A percentile compares a stretch with the other conserved stretches of the same genome.
Conservation (phyloP, 2,329 filamentous ascomycete genomes). For the Acrocalymma vagum region DNA sequence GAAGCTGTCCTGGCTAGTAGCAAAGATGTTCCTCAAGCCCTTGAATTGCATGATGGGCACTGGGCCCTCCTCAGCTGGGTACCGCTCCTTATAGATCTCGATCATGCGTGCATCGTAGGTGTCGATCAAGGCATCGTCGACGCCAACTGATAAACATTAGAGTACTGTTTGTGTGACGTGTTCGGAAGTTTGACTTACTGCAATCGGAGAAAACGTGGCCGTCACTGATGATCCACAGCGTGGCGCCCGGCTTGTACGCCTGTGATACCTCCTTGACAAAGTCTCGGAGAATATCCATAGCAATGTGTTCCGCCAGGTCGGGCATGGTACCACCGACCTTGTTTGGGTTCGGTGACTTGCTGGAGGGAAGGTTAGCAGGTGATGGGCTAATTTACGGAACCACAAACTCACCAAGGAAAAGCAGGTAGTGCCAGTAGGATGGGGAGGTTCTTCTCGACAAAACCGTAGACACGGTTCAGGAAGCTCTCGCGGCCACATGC, state of each 20-base stretch:
- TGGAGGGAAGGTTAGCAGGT: too few species aligned
- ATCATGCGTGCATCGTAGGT: slow-evolving; percentile 49
- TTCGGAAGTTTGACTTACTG: slow-evolving; percentile 33
- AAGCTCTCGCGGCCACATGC: slow-evolving; percentile 31
- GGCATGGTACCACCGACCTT: slow-evolving; percentile 63
- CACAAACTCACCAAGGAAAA: too few species aligned
- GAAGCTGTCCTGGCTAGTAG: slow-evolving; percentile 31
- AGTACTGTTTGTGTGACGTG: not conserved
- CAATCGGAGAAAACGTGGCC: slow-evolving; percentile 53
- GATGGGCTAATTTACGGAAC: too few species aligned
- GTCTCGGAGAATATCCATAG: slow-evolving; percentile 50
- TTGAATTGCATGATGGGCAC: slow-evolving; percentile 37
- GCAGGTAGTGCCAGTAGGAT: slow-evolving; percentile 58
- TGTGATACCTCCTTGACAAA: slow-evolving; percentile 51
- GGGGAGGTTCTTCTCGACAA: slow-evolving; percentile 32
- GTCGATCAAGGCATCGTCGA: slow-evolving; percentile 54
- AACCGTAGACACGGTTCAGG: slow-evolving; percentile 34
- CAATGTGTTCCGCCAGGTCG: slow-evolving; percentile 54
- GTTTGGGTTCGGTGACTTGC: slow-evolving; percentile 65
- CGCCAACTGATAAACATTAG: slow-evolving; percentile 44
- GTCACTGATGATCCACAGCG: slow-evolving; percentile 55
- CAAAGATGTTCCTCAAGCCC: slow-evolving; percentile 39
- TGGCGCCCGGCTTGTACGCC: slow-evolving; percentile 52
- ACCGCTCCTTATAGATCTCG: slow-evolving; percentile 46
- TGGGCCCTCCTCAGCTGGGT: slow-evolving; percentile 22